These are phyloP conservation scores for Populus deltoides DNA, from an alignment of 345 rosid genomes.

Conservation along the genomic window DNA sequence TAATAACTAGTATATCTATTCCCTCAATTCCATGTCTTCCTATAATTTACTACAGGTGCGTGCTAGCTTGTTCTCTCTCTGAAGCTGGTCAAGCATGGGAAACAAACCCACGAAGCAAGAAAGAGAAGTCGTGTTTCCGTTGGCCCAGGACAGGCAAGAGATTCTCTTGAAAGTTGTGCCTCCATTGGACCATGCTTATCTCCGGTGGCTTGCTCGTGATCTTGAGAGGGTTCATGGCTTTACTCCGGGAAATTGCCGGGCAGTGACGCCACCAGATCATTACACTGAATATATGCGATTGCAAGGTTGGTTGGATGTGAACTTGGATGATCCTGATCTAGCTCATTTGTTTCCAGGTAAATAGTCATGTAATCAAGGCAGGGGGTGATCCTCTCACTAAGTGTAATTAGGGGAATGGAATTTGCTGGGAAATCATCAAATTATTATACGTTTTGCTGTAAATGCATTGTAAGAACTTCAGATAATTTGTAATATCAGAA, in stretches of 20 bases:
- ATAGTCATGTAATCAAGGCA: conserved; percentile 7
- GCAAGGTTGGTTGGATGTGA: conserved; percentile 65
- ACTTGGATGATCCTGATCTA: conserved; percentile 72
- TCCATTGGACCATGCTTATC: conserved; percentile 54
- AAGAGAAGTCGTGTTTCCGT: conserved; percentile 61
- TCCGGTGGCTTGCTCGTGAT: conserved; percentile 77
- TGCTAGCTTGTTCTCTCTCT: neutral
- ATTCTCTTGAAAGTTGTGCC: conserved; percentile 56
- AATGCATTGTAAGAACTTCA: neutral
- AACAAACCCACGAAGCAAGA: conserved; percentile 12
- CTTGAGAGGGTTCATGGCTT: conserved; percentile 64
- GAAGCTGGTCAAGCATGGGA: conserved; percentile 10
- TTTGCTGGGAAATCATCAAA: neutral
- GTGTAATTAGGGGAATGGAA: neutral
- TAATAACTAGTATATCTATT: too few species aligned
- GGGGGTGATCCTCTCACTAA: neutral
- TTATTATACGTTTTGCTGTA: neutral
- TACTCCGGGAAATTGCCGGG: conserved; percentile 39
- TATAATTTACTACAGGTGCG: neutral
- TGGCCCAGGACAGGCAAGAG: conserved; percentile 51
- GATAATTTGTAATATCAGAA: neutral
- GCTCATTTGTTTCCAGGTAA: conserved; percentile 55
- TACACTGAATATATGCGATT: conserved; percentile 61
- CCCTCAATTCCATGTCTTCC: neutral
- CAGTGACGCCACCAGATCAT: conserved; percentile 66